A percentile compares a stretch with the other conserved stretches of the same genome.
Conservation (phyloP, 169 alveolate species). For the Eimeria tenella region DNA sequence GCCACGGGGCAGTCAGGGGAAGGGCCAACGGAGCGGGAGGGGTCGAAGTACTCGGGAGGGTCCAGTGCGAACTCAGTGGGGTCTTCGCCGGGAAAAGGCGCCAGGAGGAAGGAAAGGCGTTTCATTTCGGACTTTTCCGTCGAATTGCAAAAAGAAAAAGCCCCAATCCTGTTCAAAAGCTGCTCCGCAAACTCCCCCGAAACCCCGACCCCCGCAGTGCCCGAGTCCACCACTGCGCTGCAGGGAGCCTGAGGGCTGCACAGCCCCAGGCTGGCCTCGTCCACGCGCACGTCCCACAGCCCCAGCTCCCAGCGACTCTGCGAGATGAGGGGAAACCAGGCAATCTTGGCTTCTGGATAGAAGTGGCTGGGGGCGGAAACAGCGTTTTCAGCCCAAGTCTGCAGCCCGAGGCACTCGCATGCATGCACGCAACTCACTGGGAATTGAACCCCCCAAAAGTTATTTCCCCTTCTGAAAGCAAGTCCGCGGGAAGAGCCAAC, state of each 20-base stretch:
- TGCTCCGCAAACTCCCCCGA: slow-evolving; percentile 18
- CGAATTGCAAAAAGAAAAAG: background rate
- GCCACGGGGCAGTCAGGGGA: slow-evolving; percentile 19
- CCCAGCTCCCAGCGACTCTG: slow-evolving; percentile 22
- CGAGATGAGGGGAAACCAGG: slow-evolving; percentile 57
- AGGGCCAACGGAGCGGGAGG: background rate
- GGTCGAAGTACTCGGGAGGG: background rate
- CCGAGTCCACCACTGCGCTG: slow-evolving; percentile 50
- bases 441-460: slow-evolving; percentile 50
- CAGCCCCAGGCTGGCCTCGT: slow-evolving; percentile 44
- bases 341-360: background rate
- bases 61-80: background rate
- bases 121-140: background rate
- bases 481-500: slow-evolving; percentile 16
- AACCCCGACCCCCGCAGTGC: slow-evolving; percentile 60
- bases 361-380: background rate
- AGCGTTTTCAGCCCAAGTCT: background rate
- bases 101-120: slow-evolving; percentile 22
- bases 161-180: background rate
- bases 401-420: too few species aligned
- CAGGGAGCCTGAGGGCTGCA: slow-evolving; percentile 49
- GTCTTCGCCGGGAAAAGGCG: slow-evolving; percentile 29
- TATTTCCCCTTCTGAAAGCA: slow-evolving; percentile 39
- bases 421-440: background rate
- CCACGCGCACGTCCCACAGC: slow-evolving; percentile 38